Evolutionary conservation across 2,329 filamentous ascomycete species (phyloP).

Genomic region (Pseudogymnoascus sp.): DNA sequence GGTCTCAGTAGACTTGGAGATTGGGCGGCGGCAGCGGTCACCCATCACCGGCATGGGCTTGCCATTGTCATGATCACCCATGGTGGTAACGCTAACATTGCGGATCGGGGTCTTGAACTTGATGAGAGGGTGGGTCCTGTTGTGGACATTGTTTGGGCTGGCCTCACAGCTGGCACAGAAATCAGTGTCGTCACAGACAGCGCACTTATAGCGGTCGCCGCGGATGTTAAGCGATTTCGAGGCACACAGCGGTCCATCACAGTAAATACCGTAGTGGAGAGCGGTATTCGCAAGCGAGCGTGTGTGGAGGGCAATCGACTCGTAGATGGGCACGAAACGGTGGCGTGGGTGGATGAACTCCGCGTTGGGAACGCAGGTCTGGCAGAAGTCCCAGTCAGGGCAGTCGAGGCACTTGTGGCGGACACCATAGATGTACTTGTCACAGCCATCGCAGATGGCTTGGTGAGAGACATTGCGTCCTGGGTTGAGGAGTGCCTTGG

Average conservation of each 20-base stretch:
- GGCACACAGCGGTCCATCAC: constrained; percentile 84
- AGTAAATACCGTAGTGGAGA: constrained; percentile 82
- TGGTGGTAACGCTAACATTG: constrained; percentile 78
- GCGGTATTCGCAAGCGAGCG: constrained; percentile 36
- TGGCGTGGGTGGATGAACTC: constrained; percentile 68
- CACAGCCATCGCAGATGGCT: constrained; percentile 91
- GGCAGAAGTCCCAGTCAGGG: constrained; percentile 96
- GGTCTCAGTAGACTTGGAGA: constrained; percentile 45
- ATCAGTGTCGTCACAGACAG: constrained; percentile 88
- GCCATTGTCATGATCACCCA: constrained; percentile 67
- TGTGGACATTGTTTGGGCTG: constrained; percentile 74
- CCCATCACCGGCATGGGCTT: constrained; percentile 63
- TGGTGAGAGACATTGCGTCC: constrained; percentile 78
- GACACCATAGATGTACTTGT: constrained; percentile 77
- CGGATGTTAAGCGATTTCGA: constrained; percentile 64
- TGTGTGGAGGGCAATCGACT: constrained; percentile 29
- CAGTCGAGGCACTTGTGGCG: constrained; percentile 96
- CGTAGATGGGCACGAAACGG: constrained; percentile 83
- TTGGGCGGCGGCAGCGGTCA: constrained; percentile 40
- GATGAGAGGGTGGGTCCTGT: constrained; percentile 92
- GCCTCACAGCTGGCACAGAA: constrained; percentile 95
- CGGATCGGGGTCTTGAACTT: constrained; percentile 93
- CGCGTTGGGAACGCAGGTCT: constrained; percentile 62
- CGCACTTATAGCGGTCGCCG: constrained; percentile 92
- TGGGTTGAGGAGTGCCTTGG: constrained; percentile 63